Conservation (phyloP, 1,284 basidiomycete species). For the Irpex rosettiformis region DNA sequence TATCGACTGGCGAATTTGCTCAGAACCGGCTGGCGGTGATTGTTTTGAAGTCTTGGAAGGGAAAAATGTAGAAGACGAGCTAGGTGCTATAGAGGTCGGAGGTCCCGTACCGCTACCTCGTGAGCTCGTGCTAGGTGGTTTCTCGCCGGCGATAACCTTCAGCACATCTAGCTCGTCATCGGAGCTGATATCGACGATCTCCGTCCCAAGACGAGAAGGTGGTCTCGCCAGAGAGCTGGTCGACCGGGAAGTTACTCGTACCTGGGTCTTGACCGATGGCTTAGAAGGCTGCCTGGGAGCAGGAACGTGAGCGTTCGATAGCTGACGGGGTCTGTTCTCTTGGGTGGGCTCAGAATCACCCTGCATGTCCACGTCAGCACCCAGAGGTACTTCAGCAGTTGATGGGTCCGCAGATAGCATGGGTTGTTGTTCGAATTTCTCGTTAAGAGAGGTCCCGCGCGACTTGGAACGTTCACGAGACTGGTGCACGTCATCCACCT, state of each 20-base stretch:
- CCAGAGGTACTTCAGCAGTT: neutral
- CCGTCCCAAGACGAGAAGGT: constrained; percentile 2
- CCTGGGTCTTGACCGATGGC: neutral
- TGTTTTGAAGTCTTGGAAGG: neutral
- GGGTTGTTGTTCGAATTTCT: neutral
- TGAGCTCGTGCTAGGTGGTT: neutral
- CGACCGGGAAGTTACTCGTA: neutral
- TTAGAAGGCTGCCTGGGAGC: neutral
- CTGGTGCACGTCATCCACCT: constrained; percentile 16
- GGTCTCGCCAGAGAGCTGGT: neutral
- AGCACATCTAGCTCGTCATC: constrained; percentile 15
- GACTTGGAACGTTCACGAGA: neutral
- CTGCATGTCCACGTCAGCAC: neutral
- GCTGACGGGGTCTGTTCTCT: neutral
- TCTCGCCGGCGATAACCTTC: neutral
- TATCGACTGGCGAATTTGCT: neutral
- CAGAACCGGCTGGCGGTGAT: neutral
- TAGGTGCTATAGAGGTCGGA: neutral
- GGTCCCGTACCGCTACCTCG: neutral
- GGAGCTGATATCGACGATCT: constrained; percentile 25
- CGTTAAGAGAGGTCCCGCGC: neutral
- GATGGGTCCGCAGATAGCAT: neutral
- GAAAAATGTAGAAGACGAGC: neutral
- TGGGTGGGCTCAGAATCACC: neutral
- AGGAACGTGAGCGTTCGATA: neutral